Base-by-base conservation (phyloP, 73 alveolate species). In the Paramecium primaurelia region DNA sequence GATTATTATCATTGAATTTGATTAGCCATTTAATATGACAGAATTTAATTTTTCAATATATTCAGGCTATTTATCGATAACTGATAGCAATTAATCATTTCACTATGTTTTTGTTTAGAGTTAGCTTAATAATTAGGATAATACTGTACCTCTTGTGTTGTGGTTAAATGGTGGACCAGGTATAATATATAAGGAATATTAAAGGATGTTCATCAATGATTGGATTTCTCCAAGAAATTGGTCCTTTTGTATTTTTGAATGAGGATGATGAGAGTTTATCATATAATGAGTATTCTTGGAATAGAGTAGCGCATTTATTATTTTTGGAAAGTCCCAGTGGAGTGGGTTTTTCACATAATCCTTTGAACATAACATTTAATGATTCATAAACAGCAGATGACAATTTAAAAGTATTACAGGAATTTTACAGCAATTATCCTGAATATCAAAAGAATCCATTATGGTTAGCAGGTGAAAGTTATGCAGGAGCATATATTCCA, bases 121-220 rank as follows among this genome's bases (percentile, higher is more conserved):
- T 47, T 44, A 93, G 69, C 58, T 59, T 59, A 86, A 92, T 87
- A 97, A 98, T 12, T 77, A 92, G 20, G 88, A 92, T 73, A 25
- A 34, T 36, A 37, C 10, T 14, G 93, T 86, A 9, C 99, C 99
- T 9, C 93, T 95, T 32, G 87, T 98, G 1, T 22, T 97, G 47
- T 97, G 99, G 99, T 95, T 98, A 75, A 98, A 97, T 93, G 99
- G 99, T 30, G 99, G 99, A 28, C 99, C 99, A 0, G 91, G 91
- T 80, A 80, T 9, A n/a, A 11, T 8, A 18, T 18, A 1, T n/a
- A n/a, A 54, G 69, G 1, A n/a, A 20, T 38, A 22, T 32, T 4
- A 40, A 32, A 80, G 99, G 99, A 1, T 98, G 99, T 92, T 97
- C 99, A 3, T 93, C 98, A 2, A 88, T 98, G 96, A 93, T 93